Base-by-base conservation (phyloP, 441 rosid genomes). In the Euphorbia celastroides region DNA sequence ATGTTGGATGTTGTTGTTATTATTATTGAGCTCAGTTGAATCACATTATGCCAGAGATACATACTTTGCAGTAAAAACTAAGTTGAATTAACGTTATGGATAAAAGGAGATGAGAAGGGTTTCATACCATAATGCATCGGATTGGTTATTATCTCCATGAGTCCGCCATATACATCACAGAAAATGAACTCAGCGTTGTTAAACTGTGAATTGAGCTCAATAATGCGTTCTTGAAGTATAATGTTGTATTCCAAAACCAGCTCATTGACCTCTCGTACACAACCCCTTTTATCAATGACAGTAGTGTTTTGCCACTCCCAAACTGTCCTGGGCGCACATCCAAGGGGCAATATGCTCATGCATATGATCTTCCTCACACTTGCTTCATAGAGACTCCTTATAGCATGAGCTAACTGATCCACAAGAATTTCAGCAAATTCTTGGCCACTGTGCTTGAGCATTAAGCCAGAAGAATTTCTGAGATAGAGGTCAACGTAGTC, bases 401-500 rank as follows among this genome's bases (percentile, higher is more conserved):
- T 71, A 5, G 76, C 88, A 46, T 42, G 70, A 0, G 69, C 80
- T 85, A 87, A 76, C 72, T 87, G 88, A 73, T 79, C 48, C 11
- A 75, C 84, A 34, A 87, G 74, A 56, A 87, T 76, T 22, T 62
- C 64, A 31, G 84, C 83, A 42, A 83, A 87, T 60, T 74, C 79
- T n/a, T 56, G 75, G 67, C 86, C 77, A 23, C 66, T 81, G 75
- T 81, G 78, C 71, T 74, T 74, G 60, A n/a, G 64, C 81, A 72
- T 77, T 22, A 74, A 51, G 31, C 86, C 81, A 0, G 84, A 74
- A 44, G 74, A 58, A 34, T 79, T 83, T 38, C 64, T 72, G 44
- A 85, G 88, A 64, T 83, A 83, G 59, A 77, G 79, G 28, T 83
- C 79, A n/a, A 75, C 66, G 64, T 83, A 87, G 67, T 87, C 89